phyloP scores from a whole-genome alignment of 139 green algal species.

The Coelastrella sp. region DNA sequence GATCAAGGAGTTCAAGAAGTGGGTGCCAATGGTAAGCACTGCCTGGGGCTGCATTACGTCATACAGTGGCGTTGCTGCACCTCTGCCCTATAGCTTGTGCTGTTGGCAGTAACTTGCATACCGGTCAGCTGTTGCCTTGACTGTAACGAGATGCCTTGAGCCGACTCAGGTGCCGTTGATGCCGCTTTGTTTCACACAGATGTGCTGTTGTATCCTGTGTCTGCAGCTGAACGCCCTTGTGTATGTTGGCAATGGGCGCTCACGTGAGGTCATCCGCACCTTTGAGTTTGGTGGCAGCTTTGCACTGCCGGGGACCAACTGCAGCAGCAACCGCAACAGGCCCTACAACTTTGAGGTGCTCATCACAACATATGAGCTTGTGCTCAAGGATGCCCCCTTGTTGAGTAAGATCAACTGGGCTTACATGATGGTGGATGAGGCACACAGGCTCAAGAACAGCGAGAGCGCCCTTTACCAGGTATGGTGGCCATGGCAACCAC shows the following conservation, averaged over 20 bases:
- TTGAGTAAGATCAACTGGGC: slow-evolving; percentile 96
- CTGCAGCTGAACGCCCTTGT: slow-evolving; percentile 82
- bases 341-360: slow-evolving; percentile 70
- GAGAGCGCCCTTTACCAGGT: slow-evolving; percentile 95
- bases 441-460: slow-evolving; percentile 99
- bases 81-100: too few relatives aligned
- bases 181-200: too few relatives aligned
- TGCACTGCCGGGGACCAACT: background rate
- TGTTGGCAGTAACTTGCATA: too few relatives aligned
- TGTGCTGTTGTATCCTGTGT: background rate
- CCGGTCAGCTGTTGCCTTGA: too few relatives aligned
- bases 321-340: background rate
- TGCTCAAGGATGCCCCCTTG: slow-evolving; percentile 98
- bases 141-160: too few relatives aligned
- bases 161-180: too few relatives aligned
- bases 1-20: slow-evolving; percentile 97
- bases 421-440: slow-evolving; percentile 99
- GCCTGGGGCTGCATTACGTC: too few relatives aligned
- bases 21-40: slow-evolving; percentile 81
- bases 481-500: background rate
- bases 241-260: slow-evolving; percentile 90
- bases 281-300: slow-evolving; percentile 70
- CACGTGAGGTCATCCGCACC: slow-evolving; percentile 66
- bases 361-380: slow-evolving; percentile 99
- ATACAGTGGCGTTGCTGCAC: too few relatives aligned